Conservation (phyloP, 1,284 basidiomycete genomes). For the Melanopsichium pennsylvanicum region DNA sequence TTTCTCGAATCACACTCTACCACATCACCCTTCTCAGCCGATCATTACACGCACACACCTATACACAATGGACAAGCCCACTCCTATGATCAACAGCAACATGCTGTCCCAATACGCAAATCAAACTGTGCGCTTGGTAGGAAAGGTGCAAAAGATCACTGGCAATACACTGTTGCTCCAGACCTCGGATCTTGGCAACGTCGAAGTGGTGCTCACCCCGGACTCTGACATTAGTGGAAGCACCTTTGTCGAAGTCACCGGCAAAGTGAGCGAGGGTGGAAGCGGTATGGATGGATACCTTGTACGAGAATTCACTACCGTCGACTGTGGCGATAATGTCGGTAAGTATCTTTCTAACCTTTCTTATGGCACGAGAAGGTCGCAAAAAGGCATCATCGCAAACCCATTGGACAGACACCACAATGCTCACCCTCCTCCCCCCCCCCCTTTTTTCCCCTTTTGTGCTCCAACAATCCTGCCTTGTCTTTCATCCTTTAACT, state of each 20-base stretch:
- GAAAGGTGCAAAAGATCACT: conserved; percentile 56
- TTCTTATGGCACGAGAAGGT: too few relatives aligned
- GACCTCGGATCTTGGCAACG: conserved; percentile 56
- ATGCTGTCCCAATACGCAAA: conserved; percentile 42
- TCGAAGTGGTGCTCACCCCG: conserved; percentile 55
- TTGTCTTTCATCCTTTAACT: too few relatives aligned
- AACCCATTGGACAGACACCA: background rate
- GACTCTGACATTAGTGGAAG: conserved; percentile 39
- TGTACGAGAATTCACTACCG: conserved; percentile 45
- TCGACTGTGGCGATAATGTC: conserved; percentile 52
- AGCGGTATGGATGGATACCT: conserved; percentile 24
- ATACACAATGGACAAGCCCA: conserved; percentile 58
- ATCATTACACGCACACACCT: background rate
- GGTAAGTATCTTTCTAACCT: conserved; percentile 36
- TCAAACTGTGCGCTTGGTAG: conserved; percentile 57
- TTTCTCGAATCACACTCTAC: background rate
- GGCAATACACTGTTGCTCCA: conserved; percentile 54
- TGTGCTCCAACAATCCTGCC: too few relatives aligned
- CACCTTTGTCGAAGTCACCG: conserved; percentile 58
- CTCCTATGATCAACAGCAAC: conserved; percentile 60
- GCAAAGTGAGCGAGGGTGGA: conserved; percentile 56
- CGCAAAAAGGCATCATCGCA: too few relatives aligned
- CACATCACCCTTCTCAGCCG: background rate
- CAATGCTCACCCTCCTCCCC: too few relatives aligned
- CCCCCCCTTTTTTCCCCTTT: too few relatives aligned